Evolutionary conservation across 805 yeast species (phyloP).

Genomic region (Lipomyces yamadae): DNA sequence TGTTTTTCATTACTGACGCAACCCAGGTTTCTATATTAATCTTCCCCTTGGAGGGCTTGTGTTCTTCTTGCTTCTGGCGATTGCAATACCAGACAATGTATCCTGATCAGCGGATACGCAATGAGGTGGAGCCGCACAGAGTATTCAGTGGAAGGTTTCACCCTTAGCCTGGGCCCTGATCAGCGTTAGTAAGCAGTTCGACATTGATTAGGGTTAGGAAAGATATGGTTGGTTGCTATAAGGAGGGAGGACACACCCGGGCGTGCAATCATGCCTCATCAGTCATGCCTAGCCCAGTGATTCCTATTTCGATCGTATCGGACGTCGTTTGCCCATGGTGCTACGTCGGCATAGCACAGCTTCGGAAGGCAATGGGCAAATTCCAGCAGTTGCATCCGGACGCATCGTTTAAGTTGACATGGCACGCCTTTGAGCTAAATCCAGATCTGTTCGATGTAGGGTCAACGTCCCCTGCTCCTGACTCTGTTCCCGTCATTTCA

Average conservation of each 20-base stretch:
- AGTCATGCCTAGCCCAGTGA: slow-evolving; percentile 2
- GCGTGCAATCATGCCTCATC: not conserved
- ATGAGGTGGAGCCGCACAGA: too few relatives aligned
- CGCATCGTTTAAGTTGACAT: slow-evolving; percentile 14
- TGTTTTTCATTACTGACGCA: too few relatives aligned
- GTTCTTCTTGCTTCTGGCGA: not conserved
- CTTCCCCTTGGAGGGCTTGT: slow-evolving; percentile 47
- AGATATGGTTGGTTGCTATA: too few relatives aligned
- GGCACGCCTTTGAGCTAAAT: slow-evolving; percentile 33
- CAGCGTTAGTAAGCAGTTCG: too few relatives aligned
- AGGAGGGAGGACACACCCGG: too few relatives aligned
- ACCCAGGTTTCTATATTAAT: slow-evolving; percentile 49
- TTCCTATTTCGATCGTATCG: slow-evolving; percentile 26
- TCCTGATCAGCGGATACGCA: too few relatives aligned
- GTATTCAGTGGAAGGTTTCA: too few relatives aligned
- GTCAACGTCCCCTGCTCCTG: not conserved
- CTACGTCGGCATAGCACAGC: slow-evolving; percentile 29
- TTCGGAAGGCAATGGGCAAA: slow-evolving; percentile 25
- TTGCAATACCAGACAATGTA: too few relatives aligned
- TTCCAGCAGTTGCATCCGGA: slow-evolving; percentile 20
- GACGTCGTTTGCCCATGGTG: slow-evolving; percentile 36
- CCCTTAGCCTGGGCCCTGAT: too few relatives aligned
- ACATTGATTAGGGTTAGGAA: too few relatives aligned
- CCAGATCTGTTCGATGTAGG: slow-evolving; percentile 8
- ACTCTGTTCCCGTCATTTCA: slow-evolving; percentile 11